phyloP scores from a whole-genome alignment of 129 eudicot species.

The Arctium minus region DNA sequence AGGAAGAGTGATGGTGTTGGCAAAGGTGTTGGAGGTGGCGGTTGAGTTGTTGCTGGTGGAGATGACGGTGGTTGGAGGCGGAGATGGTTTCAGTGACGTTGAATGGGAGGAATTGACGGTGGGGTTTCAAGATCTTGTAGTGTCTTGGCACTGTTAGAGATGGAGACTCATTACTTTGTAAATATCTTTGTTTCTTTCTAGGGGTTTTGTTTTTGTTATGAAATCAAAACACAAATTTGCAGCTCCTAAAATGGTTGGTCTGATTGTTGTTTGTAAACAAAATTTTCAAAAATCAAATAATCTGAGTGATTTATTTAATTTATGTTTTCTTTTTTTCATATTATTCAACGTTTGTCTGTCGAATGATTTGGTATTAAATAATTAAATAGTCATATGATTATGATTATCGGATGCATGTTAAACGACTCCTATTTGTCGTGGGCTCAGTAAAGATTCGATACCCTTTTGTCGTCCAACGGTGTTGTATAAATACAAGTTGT shows the following conservation, averaged over 20 bases:
- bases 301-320: background rate
- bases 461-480: background rate
- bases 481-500: background rate
- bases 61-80: slow-evolving; percentile 52
- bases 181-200: background rate
- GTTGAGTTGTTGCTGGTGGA: slow-evolving; percentile 57
- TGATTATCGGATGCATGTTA: too few species aligned
- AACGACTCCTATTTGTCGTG: background rate
- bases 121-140: slow-evolving; percentile 52
- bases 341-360: background rate
- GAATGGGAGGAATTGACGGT: slow-evolving; percentile 65
- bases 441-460: background rate
- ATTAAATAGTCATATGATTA: too few species aligned
- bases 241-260: background rate
- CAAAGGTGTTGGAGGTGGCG: slow-evolving; percentile 54
- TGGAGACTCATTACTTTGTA: slow-evolving; percentile 3
- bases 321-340: background rate
- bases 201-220: background rate
- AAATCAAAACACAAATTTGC: background rate
- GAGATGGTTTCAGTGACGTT: slow-evolving; percentile 39
- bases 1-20: slow-evolving; percentile 55
- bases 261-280: slow-evolving; percentile 18
- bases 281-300: background rate
- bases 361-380: too few species aligned
- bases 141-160: slow-evolving; percentile 40